These are phyloP conservation scores for Botrytis fabae DNA, from an alignment of 2,329 filamentous ascomycete species.

Conservation along the genomic window DNA sequence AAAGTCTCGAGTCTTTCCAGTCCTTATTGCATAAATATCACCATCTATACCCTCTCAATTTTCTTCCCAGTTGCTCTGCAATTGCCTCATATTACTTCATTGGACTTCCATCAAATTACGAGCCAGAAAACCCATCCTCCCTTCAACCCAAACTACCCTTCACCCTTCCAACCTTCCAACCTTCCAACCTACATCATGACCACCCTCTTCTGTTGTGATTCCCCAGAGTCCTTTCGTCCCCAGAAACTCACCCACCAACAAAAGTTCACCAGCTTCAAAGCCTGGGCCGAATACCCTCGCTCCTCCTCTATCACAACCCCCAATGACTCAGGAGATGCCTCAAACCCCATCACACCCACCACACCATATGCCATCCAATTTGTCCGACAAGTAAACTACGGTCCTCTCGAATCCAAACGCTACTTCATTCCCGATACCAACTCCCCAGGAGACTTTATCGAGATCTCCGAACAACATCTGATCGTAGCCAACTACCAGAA, in stretches of 20 bases:
- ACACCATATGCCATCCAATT: conserved; percentile 43
- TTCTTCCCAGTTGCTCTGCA: neutral
- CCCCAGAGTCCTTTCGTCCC: neutral
- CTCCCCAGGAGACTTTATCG: conserved; percentile 36
- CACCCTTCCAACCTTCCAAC: neutral
- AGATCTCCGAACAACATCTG: conserved; percentile 44
- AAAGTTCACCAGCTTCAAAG: neutral
- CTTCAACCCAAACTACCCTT: neutral
- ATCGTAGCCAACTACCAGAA: conserved; percentile 48
- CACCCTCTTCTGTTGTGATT: conserved; percentile 9
- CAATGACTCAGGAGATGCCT: neutral
- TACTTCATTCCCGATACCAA: conserved; percentile 43
- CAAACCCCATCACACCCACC: neutral
- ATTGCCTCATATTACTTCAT: too few species aligned
- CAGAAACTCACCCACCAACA: neutral
- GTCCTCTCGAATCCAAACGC: conserved; percentile 46
- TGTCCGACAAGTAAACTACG: conserved; percentile 49
- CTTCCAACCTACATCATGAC: neutral
- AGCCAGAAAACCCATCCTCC: neutral
- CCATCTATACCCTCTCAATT: rapidly evolving
- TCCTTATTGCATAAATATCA: neutral
- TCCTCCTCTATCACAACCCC: neutral
- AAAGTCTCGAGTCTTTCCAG: neutral
- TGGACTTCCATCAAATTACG: neutral
- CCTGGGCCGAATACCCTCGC: neutral